phyloP scores from a whole-genome alignment of 345 rosid species.

The Cardamine resedifolia region DNA sequence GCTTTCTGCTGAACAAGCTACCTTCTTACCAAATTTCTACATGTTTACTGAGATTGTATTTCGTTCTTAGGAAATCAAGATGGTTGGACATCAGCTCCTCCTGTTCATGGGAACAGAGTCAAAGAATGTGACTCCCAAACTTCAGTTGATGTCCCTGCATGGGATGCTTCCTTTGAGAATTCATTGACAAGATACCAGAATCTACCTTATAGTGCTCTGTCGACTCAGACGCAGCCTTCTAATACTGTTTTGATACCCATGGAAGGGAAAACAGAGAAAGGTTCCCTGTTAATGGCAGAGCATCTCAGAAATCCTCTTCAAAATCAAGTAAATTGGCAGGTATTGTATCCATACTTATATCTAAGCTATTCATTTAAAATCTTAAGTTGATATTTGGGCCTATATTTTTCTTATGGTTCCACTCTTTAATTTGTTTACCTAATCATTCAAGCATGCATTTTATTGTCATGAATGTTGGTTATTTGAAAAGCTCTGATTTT shows the following conservation, averaged over 20 bases:
- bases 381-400: neutral
- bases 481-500: slow-evolving; percentile 9
- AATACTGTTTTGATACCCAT: slow-evolving; percentile 28
- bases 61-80: slow-evolving; percentile 42
- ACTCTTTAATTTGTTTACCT: neutral
- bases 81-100: slow-evolving; percentile 41
- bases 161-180: slow-evolving; percentile 65
- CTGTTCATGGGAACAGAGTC: slow-evolving; percentile 43
- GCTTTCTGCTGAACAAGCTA: slow-evolving; percentile 17
- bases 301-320: slow-evolving; percentile 45
- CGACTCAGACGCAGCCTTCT: slow-evolving; percentile 41
- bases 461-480: neutral
- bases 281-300: slow-evolving; percentile 40
- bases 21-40: slow-evolving; percentile 8
- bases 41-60: slow-evolving; percentile 27
- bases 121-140: slow-evolving; percentile 50
- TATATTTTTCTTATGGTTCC: neutral
- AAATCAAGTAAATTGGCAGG: slow-evolving; percentile 72
- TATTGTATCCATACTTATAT: slow-evolving; percentile 24
- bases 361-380: slow-evolving; percentile 1
- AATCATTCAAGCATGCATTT: neutral
- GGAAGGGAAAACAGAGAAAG: slow-evolving; percentile 34
- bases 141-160: slow-evolving; percentile 54
- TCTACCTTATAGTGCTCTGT: slow-evolving; percentile 33
- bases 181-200: slow-evolving; percentile 43